Evolutionary conservation across 179 eudicot genomes (phyloP).

Genomic region (Sideroxylon spinosum): DNA sequence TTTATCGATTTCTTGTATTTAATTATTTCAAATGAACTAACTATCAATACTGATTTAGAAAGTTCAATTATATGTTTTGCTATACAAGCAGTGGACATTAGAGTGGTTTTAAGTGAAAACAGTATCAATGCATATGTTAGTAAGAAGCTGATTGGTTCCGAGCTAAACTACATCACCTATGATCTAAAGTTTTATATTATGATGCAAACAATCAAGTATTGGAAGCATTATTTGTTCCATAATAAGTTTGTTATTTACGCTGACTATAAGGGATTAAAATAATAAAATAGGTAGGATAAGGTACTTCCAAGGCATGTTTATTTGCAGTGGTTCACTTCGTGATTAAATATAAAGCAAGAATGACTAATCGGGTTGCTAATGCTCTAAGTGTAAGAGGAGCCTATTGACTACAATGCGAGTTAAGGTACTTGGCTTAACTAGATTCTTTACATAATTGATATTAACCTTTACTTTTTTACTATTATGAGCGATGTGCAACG

Average conservation of each 20-base stretch:
- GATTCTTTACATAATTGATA: background rate
- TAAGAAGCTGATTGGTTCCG: background rate
- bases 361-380: too few relatives aligned
- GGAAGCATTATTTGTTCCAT: background rate
- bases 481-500: accelerated
- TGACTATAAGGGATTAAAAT: conserved; percentile 5
- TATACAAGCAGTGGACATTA: background rate
- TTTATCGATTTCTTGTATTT: too few relatives aligned
- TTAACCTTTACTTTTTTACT: too few relatives aligned
- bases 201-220: background rate
- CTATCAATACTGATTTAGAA: too few relatives aligned
- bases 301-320: background rate
- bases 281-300: background rate
- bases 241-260: background rate
- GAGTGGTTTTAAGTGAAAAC: background rate
- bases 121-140: background rate
- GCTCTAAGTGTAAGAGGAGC: background rate
- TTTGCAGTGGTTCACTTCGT: background rate
- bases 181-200: conserved; percentile 1
- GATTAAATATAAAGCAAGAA: background rate
- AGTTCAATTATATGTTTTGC: too few relatives aligned
- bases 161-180: background rate
- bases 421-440: background rate
- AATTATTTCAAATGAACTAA: too few relatives aligned
- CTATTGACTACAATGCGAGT: background rate